Base-by-base conservation (phyloP, 352 stramenopile genomes). In the Globisporangium nunn region DNA sequence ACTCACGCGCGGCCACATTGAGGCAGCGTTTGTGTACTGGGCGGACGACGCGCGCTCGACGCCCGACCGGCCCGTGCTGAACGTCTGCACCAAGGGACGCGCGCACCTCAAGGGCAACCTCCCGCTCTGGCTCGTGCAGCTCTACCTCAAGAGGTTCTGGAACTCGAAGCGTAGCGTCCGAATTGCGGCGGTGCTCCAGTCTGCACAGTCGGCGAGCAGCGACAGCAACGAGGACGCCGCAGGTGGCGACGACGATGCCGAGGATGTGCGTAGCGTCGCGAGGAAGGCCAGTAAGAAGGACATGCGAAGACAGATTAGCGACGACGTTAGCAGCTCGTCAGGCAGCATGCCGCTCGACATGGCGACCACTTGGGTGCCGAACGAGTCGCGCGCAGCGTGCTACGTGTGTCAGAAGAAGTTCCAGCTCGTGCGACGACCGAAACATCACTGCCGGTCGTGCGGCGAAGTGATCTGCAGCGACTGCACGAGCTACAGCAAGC, bases 371-470 rank as follows among this genome's bases (percentile, higher is more conserved):
- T 90, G 79, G 77, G 77, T 90, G 31, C 66, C 75, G 1, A 77
- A 90, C 63, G 65, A 78, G 29, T 75, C 77, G 15, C 77, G 79
- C 40, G 63, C 66, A 31, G 53, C 47, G 28, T 90, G 79, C 50
- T 72, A 62, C 2, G 72, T 88, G 57, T 90, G 79, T 63, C 68
- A 80, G 47, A 76, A 76, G 45, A 74, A 75, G 46, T 90, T 90
- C 57, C 77, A 76, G 51, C 67, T 79, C 39, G 68, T 84, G 8
- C 54, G 66, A 8, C 72, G 79, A 33, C 77, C 75, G 33, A 81
- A 85, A 35, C 80, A 92, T 47, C 80, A 92, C 60, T 92, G 80
- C 46, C 79, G 80, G 31, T 76, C 80, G 1, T 92, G 78, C 23
- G 78, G 78, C 40, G 78, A 88, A 70, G 68, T 87, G 23, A 86